Evolutionary conservation across 1,284 basidiomycete species (phyloP).

Genomic region (Leccinum glutinopallens): DNA sequence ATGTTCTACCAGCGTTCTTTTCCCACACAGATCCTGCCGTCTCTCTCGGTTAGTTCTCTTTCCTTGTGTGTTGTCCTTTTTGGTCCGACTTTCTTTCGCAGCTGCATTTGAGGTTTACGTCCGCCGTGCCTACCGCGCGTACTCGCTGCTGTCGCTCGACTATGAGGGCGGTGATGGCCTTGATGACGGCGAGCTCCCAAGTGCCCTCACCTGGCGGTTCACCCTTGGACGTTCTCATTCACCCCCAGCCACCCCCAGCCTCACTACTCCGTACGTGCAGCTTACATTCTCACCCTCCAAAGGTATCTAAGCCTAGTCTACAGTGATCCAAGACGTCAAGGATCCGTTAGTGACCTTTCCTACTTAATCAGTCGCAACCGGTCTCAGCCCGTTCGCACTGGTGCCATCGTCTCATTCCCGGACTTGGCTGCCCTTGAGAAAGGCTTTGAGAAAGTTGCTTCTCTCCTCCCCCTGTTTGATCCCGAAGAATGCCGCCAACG

Average conservation of each 20-base stretch:
- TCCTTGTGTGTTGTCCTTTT: constrained; percentile 1
- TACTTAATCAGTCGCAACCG: constrained; percentile 86
- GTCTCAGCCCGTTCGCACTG: constrained; percentile 84
- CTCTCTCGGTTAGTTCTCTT: constrained; percentile 64
- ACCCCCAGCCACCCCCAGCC: constrained; percentile 82
- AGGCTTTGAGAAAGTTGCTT: constrained; percentile 74
- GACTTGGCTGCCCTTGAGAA: constrained; percentile 69
- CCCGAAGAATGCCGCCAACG: constrained; percentile 70
- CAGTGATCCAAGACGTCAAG: constrained; percentile 60
- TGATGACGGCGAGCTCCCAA: constrained; percentile 80
- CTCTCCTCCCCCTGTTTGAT: constrained; percentile 74
- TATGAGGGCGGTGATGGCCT: constrained; percentile 86
- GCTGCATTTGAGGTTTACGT: constrained; percentile 97
- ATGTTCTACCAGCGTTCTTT: constrained; percentile 97
- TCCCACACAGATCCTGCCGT: constrained; percentile 79
- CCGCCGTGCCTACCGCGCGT: constrained; percentile 94
- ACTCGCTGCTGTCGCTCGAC: constrained; percentile 90
- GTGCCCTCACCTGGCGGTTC: constrained; percentile 90
- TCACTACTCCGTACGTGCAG: constrained; percentile 59
- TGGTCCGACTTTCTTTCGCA: constrained; percentile 34
- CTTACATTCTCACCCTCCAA: background rate
- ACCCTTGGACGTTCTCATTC: constrained; percentile 85
- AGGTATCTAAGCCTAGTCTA: constrained; percentile 22
- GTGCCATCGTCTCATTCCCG: constrained; percentile 89
- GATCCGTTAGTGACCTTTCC: constrained; percentile 91